Base-by-base conservation (phyloP, 306 rosid species). In the Dalbergia oliveri region DNA sequence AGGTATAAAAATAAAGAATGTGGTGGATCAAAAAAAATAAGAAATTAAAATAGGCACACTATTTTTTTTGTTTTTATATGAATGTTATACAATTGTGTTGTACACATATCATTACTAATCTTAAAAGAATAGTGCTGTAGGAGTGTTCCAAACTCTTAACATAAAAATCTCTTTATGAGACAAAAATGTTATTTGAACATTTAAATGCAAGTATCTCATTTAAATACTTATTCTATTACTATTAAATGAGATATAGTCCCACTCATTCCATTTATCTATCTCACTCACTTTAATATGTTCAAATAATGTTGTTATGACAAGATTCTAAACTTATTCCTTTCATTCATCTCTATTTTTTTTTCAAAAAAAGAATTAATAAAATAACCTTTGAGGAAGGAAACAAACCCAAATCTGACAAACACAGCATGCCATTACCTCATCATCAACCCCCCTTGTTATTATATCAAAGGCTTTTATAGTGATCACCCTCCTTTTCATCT, bases 321-420 rank as follows among this genome's bases (percentile, higher is more conserved):
- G 80, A 85, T 85, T 81, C 69, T 56, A 67, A 33, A 59, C 35
- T 37, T 45, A 60, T 56, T 75, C 23, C 57, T 77, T 73, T 60
- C 8, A 72, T 73, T 59, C 54, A 62, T 77, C 63, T 59, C 41
- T 8, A 15, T 69, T 10, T 34, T 9, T 56, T 62, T 10, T 21
- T 9, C 11, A 69, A 26, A 26, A 26, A 26, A 26, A 26, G 1
- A 21, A 21, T 21, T 78, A 63, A 80, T 34, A 78, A n/a, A 79
- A 65, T 57, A 84, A 63, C 4, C 13, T 68, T 44, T 33, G 71
- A 61, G 65, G 79, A 73, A 79, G 57, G 21, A 66, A 76, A 87
- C 80, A 82, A 88, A 35, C 70, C 66, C 83, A 54, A 87, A 69
- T 72, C 82, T 59, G 87, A 85, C 91, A 88, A 72, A 54, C 56